Evolutionary conservation across 306 rosid species (phyloP).

Genomic region (Prunus campanulata): DNA sequence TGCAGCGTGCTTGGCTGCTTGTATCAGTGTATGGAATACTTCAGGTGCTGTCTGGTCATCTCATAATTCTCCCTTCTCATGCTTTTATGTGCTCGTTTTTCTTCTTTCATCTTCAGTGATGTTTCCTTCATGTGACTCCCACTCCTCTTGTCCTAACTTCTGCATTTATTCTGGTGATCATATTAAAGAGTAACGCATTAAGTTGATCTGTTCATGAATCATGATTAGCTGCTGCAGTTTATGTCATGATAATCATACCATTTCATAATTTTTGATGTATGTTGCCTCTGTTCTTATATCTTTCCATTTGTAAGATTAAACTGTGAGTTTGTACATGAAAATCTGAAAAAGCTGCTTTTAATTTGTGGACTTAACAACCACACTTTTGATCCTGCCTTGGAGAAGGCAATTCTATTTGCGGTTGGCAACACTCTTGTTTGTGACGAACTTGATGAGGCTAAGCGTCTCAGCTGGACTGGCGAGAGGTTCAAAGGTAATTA

Average conservation of each 20-base stretch:
- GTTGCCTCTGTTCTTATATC: not conserved
- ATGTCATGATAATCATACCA: not conserved
- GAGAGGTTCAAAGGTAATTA: slow-evolving; percentile 88
- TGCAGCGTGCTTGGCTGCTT: not conserved
- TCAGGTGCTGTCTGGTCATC: not conserved
- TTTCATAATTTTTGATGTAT: not conserved
- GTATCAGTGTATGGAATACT: not conserved
- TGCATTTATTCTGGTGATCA: slow-evolving; percentile 7
- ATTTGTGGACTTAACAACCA: slow-evolving; percentile 65
- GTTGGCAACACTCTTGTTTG: slow-evolving; percentile 98
- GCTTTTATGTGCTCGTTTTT: not conserved
- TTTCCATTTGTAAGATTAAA: not conserved
- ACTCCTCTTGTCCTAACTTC: not conserved
- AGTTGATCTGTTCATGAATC: not conserved
- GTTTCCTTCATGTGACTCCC: not conserved
- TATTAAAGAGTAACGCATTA: not conserved
- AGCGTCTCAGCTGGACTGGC: slow-evolving; percentile 91
- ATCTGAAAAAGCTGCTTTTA: slow-evolving; percentile 13
- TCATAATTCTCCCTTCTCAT: not conserved
- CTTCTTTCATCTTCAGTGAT: not conserved
- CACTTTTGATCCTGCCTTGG: slow-evolving; percentile 89
- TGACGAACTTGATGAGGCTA: slow-evolving; percentile 92
- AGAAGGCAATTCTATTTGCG: slow-evolving; percentile 93
- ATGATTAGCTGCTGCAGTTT: not conserved
- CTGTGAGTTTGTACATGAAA: not conserved